Percentiles rank a stretch among this genome's conserved stretches.
Conservation (phyloP, 495 filamentous ascomycete species). For the Daldinia childiae region DNA sequence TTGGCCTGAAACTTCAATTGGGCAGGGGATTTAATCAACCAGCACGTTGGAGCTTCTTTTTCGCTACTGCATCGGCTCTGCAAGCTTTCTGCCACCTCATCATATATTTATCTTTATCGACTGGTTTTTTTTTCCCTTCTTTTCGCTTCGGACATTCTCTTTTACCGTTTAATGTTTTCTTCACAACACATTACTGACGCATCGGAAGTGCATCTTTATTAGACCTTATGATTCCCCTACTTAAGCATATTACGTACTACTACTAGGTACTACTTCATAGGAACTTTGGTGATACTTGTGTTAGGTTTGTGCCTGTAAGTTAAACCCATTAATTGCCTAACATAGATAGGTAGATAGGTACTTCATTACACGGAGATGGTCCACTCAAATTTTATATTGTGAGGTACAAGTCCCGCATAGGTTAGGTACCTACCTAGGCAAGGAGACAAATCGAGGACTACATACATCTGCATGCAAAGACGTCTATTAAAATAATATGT, state of each 20-base stretch:
- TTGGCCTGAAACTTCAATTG: conserved; percentile 32
- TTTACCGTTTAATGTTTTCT: background rate
- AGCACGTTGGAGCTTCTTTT: conserved; percentile 29
- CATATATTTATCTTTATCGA: conserved; percentile 12
- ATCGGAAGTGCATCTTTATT: background rate
- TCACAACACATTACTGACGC: background rate
- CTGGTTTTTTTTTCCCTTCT: background rate
- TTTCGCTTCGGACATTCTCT: background rate
- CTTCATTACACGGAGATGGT: background rate
- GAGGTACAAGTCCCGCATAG: conserved; percentile 7
- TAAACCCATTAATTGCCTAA: background rate
- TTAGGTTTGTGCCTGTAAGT: background rate
- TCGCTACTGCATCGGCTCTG: conserved; percentile 34
- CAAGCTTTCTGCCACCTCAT: conserved; percentile 34
- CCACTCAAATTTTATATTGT: background rate
- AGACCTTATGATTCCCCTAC: too few species aligned
- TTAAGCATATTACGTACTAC: background rate
- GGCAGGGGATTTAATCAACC: conserved; percentile 42
- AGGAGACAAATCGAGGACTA: conserved; percentile 5
- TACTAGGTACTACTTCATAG: too few species aligned
- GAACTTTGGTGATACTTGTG: too few species aligned
- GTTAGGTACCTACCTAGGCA: background rate
- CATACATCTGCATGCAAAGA: background rate
- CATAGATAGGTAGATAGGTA: background rate
- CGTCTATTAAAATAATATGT: background rate